phyloP scores from a whole-genome alignment of 2,329 filamentous ascomycete genomes.

The Teratosphaeria zuluensis region DNA sequence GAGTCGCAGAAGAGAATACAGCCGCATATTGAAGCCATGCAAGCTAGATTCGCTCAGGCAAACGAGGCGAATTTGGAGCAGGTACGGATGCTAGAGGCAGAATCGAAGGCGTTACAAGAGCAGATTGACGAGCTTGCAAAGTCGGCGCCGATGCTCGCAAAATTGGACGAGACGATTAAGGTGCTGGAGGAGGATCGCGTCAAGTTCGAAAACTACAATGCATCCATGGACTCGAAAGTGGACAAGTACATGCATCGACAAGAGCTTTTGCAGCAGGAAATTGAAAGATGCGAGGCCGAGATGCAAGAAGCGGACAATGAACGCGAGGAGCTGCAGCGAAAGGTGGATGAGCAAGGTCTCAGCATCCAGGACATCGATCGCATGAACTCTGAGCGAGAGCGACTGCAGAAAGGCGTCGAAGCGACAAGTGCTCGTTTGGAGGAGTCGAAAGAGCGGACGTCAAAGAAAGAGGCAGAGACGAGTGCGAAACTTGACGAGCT shows the following conservation, averaged over 20 bases:
- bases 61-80: conserved; percentile 81
- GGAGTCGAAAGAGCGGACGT: conserved; percentile 71
- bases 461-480: conserved; percentile 81
- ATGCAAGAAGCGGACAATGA: conserved; percentile 75
- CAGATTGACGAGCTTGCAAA: conserved; percentile 88
- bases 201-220: conserved; percentile 94
- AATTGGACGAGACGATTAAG: conserved; percentile 80
- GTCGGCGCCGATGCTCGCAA: conserved; percentile 69
- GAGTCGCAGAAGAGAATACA: conserved; percentile 67
- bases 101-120: conserved; percentile 68
- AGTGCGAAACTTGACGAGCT: conserved; percentile 80
- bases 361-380: conserved; percentile 98
- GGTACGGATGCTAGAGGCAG: conserved; percentile 73
- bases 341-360: conserved; percentile 86
- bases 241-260: conserved; percentile 80
- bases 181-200: conserved; percentile 89
- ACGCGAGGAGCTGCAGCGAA: conserved; percentile 65
- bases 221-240: conserved; percentile 69
- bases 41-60: conserved; percentile 70
- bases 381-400: conserved; percentile 91
- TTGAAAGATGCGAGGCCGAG: conserved; percentile 67
- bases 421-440: conserved; percentile 66
- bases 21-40: conserved; percentile 83
- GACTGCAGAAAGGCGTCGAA: conserved; percentile 82
- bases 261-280: conserved; percentile 73